Evolutionary conservation across 305 asterid genomes (phyloP), one percentile per base, ranked within the genome.

Genomic region (Rubia tinctorum): DNA sequence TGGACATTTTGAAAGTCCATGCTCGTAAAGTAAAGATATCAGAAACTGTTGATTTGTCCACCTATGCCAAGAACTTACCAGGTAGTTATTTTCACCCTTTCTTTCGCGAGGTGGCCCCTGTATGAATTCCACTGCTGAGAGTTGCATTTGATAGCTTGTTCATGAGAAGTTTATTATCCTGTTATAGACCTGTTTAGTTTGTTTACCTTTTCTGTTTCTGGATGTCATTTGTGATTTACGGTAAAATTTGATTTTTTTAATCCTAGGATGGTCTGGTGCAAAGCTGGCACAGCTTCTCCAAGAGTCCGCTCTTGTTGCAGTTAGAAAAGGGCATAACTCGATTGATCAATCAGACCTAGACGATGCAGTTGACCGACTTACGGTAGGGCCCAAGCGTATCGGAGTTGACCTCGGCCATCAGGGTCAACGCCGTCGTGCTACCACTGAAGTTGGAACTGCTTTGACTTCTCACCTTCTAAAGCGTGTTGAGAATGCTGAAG

Each of bases 231-330:
- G 58, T 75, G 72, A 59, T 51, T 59, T 76, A 67, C 51, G 72
- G 25, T 14, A 59, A 23, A 53, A n/a, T 18, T 27, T 4, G 17
- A 39, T 40, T 56, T 20, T 37, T 75, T 18, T 45, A 73, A 37
- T 65, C 67, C 95, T 20, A 92, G 99, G 99, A 75, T 95, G 99
- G 99, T 72, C 93, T 30, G 97, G 99, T 75, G 98, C 98, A 77
- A 90, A 83, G 87, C 80, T 92, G 84, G 99, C 99, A 44, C 99
- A 92, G 71, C 97, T 95, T 76, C 97, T 95, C 81, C 97, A 92
- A 79, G 99, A 90, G 87, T 96, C 97, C 61, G 99, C 99, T 84
- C 93, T 92, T 68, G 96, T 95, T 73, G 99, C 99, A 43, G 99
- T 92, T 66, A 87, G 99, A 83, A 95, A 82, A 84, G 85, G 90